Evolutionary conservation across 1,284 basidiomycete species (phyloP), one percentile per base, ranked within the genome.

Genomic region (Dichomitus squalens): DNA sequence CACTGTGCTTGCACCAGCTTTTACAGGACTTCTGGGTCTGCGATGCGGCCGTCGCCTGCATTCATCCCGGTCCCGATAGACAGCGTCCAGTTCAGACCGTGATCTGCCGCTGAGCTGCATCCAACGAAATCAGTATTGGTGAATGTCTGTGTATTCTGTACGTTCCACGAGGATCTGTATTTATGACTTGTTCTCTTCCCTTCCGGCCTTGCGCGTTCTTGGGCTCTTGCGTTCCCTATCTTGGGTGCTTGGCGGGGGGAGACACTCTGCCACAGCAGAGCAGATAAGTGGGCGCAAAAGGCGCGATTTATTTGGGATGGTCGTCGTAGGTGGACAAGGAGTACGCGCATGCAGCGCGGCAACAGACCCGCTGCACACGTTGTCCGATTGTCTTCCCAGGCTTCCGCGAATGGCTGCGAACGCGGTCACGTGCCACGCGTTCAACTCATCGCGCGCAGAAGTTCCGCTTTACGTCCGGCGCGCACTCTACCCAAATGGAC

Each of bases 31-130:
- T 57, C 52, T 18, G 41, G 43, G 43, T 48, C 23, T 18, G 47
- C 18, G 25, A 25, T 52, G 48, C 58, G 61, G 35, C 61, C 61
- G 38, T 63, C 61, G 21, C 61, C 61, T 16, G 40, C 38, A 48
- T 29, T 55, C 51, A 25, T 20, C 7, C 55, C 58, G 11, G 18
- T 58, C 31, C 50, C 50, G 14, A 33, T 58, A 38, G 46, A 55
- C 39, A 58, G 61, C 39, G 39, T 63, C 20, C 38, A 58, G 27
- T 63, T 63, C 35, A 43, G 46, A 21, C 38, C n/a, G n/a, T 52
- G 38, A 52, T 20, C 6, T 31, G 16, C 20, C n/a, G n/a, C n/a
- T n/a, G n/a, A n/a, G n/a, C n/a, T n/a, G n/a, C n/a, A n/a, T n/a
- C n/a, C n/a, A 2, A 12, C 14, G 11, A 23, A 23, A 4, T 14